Conservation (phyloP, 345 rosid genomes). For the Aquilaria yunnanensis region DNA sequence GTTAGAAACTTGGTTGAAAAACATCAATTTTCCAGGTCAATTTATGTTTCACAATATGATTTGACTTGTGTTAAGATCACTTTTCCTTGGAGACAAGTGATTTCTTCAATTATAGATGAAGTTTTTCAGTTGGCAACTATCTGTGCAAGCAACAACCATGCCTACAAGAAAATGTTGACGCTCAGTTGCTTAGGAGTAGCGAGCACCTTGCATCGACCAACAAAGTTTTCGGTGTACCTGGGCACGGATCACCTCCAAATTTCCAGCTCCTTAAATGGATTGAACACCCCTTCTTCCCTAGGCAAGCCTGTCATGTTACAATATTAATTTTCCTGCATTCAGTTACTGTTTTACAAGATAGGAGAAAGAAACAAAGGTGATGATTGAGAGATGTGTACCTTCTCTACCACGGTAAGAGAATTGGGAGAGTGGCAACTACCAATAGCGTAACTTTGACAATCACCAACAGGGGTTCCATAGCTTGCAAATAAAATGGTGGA, state of each 20-base stretch:
- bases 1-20: no score
- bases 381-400: slow-evolving; percentile 25
- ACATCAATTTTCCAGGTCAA: no score
- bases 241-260: slow-evolving; percentile 46
- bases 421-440: slow-evolving; percentile 45
- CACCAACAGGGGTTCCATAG: slow-evolving; percentile 50
- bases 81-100: no score
- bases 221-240: slow-evolving; percentile 39
- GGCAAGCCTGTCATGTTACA: slow-evolving; percentile 40
- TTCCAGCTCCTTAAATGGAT: slow-evolving; percentile 29
- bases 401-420: slow-evolving; percentile 30
- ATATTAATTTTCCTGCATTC: background rate
- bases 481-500: slow-evolving; percentile 43
- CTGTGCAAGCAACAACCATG: no score
- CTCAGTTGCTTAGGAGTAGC: slow-evolving; percentile 7
- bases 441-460: slow-evolving; percentile 31
- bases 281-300: slow-evolving; percentile 39
- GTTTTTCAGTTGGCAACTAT: no score
- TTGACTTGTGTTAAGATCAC: no score
- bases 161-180: no score
- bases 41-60: no score
- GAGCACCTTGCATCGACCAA: slow-evolving; percentile 55
- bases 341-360: background rate
- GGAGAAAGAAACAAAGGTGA: background rate
- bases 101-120: no score